Conservation (phyloP, 2,329 filamentous ascomycete genomes). For the Diaporthe citriasiana region DNA sequence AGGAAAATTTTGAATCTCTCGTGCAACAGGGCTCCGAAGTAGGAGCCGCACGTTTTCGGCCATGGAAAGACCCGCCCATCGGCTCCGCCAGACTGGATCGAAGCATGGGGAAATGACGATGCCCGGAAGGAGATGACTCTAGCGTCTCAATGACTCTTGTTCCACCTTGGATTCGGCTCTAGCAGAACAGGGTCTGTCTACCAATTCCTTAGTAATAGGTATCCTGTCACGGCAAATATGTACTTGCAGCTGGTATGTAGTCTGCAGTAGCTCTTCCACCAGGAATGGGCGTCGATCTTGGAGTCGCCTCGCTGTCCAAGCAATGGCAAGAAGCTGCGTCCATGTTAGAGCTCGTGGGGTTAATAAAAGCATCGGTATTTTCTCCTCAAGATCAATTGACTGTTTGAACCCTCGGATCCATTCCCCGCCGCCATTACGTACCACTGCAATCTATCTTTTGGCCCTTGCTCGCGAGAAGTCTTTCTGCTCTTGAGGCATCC, state of each 20-base stretch:
- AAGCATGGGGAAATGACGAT: slow-evolving; percentile 38
- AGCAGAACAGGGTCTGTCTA: not conserved
- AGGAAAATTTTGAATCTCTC: slow-evolving; percentile 21
- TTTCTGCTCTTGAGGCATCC: slow-evolving; percentile 1
- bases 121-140: slow-evolving; percentile 19
- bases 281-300: slow-evolving; percentile 23
- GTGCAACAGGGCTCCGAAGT: slow-evolving; percentile 23
- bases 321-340: not conserved
- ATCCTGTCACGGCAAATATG: not conserved
- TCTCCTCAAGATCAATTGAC: slow-evolving; percentile 4
- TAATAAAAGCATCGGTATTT: slow-evolving; percentile 16
- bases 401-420: slow-evolving; percentile 9
- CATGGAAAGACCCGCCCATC: slow-evolving; percentile 25
- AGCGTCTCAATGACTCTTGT: slow-evolving; percentile 29
- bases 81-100: slow-evolving; percentile 36
- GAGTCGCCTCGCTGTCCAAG: not conserved
- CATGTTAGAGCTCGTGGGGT: slow-evolving; percentile 6
- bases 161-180: not conserved
- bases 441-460: slow-evolving; percentile 19
- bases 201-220: not conserved
- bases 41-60: slow-evolving; percentile 22
- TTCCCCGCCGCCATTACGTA: slow-evolving; percentile 33
- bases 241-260: slow-evolving; percentile 9
- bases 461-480: slow-evolving; percentile 2
- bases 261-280: not conserved